Percentiles rank a stretch among this genome's conserved stretches.
Evolutionary conservation across 306 rosid genomes (phyloP).

Genomic region (Lathyrus oleraceus): DNA sequence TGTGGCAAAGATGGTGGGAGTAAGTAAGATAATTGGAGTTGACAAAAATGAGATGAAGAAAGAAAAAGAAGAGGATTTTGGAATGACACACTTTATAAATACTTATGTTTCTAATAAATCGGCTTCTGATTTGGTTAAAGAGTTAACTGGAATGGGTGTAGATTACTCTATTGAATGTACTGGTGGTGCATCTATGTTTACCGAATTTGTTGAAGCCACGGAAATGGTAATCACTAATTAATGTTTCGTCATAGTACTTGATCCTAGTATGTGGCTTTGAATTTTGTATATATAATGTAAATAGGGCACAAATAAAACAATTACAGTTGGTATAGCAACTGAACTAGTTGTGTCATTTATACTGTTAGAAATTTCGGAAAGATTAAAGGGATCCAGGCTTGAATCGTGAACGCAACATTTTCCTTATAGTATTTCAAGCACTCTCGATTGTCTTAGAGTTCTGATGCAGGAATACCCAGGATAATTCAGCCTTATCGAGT

Average conservation of each 20-base stretch:
- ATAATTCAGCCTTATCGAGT: too few relatives aligned
- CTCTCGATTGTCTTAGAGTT: too few relatives aligned
- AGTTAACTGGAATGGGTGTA: conserved; percentile 56
- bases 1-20: conserved; percentile 51
- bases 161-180: conserved; percentile 61
- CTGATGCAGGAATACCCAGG: too few relatives aligned
- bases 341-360: conserved; percentile 29
- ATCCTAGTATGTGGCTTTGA: not conserved
- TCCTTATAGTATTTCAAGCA: too few relatives aligned
- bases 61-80: conserved; percentile 45
- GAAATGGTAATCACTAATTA: conserved; percentile 49
- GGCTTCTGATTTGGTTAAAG: conserved; percentile 44
- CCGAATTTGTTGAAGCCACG: conserved; percentile 50
- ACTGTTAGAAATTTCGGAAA: too few relatives aligned
- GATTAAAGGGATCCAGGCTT: too few relatives aligned
- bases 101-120: conserved; percentile 37
- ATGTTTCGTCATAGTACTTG: too few relatives aligned
- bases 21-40: conserved; percentile 50
- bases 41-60: conserved; percentile 53
- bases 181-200: conserved; percentile 41
- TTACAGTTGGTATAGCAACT: conserved; percentile 37
- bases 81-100: conserved; percentile 47
- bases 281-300: not conserved
- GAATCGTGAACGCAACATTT: too few relatives aligned
- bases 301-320: conserved; percentile 51